Evolutionary conservation across 106 monocot genomes (phyloP), one percentile per base, ranked within the genome.

Genomic region (Iris macrosiphon): DNA sequence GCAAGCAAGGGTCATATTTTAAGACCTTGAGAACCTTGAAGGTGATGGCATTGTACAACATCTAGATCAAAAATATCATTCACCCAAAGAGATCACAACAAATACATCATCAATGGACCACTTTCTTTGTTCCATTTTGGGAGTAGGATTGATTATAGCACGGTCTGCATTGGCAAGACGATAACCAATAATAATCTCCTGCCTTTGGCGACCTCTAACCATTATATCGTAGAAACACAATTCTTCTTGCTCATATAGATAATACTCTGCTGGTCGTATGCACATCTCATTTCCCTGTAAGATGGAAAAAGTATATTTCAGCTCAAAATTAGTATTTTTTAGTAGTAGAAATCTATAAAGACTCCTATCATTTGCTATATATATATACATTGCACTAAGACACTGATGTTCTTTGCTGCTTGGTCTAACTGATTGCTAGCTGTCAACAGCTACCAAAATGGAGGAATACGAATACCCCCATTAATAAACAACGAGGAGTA

Each of bases 81-180:
- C 69, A 10, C 49, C 88, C 18, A 66, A 67, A 7, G 74, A 76
- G 23, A 93, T 93, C 6, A 80, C 87, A 52, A 93, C 87, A 68
- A 93, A 93, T 2, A 88, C 83, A 57, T 93, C 93, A 45, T 79
- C 88, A 4, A 68, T 68, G 12, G 88, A 93, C 93, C 93, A 93
- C 63, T 75, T 87, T 49, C 80, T 80, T 42, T 30, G 24, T 65
- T 74, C 68, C 10, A 68, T 47, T 77, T 93, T 93, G 4, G 47
- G 38, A 6, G 61, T 58, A 31, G 93, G 93, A 28, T 93, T 93
- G 27, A 93, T 93, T 38, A 84, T 75, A 11, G 93, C 93, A 17
- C 70, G 72, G 21, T 93, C 93, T 0, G 65, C 70, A 42, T 78
- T 72, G 17, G 65, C 83, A 7, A 80, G 65, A 15, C 93, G 87